Conservation (phyloP, 2,329 filamentous ascomycete genomes). For the Colletotrichum tropicale region DNA sequence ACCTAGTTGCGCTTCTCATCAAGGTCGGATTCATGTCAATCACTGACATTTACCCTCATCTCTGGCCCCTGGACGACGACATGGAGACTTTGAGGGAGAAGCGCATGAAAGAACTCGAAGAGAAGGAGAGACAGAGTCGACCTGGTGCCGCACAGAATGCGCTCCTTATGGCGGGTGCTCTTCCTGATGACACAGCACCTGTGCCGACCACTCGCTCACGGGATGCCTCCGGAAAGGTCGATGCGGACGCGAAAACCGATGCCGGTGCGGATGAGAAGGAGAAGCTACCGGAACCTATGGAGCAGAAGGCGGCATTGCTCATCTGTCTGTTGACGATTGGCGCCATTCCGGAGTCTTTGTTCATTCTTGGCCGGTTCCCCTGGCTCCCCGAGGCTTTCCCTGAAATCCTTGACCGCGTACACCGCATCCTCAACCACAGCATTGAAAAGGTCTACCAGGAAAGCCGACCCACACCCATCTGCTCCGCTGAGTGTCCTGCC, state of each 20-base stretch:
- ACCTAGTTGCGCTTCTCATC: constrained; percentile 88
- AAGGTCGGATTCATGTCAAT: constrained; percentile 98
- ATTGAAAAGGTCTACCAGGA: constrained; percentile 73
- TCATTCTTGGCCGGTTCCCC: constrained; percentile 88
- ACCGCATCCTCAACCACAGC: constrained; percentile 84
- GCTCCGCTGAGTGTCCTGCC: constrained; percentile 39
- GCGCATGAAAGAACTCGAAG: constrained; percentile 76
- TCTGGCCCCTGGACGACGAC: constrained; percentile 82
- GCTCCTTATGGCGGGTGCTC: constrained; percentile 82
- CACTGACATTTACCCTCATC: constrained; percentile 86
- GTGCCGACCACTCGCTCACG: constrained; percentile 47
- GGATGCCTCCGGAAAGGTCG: constrained; percentile 56
- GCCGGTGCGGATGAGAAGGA: constrained; percentile 52
- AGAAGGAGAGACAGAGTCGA: constrained; percentile 74
- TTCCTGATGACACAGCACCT: constrained; percentile 79
- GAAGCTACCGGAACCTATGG: constrained; percentile 72
- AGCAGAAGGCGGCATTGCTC: constrained; percentile 87
- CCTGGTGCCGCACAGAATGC: constrained; percentile 81
- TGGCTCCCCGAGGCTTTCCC: constrained; percentile 89
- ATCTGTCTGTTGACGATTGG: constrained; percentile 89
- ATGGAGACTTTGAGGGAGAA: constrained; percentile 78
- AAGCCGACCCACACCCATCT: constrained; percentile 39
- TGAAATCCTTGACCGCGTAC: constrained; percentile 79
- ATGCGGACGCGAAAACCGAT: constrained; percentile 56
- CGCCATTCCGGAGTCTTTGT: constrained; percentile 89